Conservation (phyloP, 768 basidiomycete genomes). For the Pulveroboletus sp. region DNA sequence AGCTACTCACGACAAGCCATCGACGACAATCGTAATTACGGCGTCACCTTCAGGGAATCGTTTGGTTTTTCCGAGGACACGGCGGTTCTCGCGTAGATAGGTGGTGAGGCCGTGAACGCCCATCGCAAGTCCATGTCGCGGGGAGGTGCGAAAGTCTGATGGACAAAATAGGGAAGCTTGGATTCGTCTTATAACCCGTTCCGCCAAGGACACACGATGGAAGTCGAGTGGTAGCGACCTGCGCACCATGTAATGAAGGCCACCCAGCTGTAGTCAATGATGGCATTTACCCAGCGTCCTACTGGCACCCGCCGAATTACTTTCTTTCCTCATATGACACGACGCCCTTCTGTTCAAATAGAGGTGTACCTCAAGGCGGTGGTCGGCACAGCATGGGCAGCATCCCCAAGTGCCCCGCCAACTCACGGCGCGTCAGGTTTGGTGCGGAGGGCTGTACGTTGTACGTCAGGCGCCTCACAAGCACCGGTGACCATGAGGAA, state of each 20-base stretch:
- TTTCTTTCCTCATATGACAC: background rate
- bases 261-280: constrained; percentile 6
- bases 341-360: background rate
- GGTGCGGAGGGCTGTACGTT: too few species aligned
- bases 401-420: background rate
- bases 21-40: constrained; percentile 57
- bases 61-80: constrained; percentile 34
- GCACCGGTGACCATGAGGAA: too few species aligned
- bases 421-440: background rate
- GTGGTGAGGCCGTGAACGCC: constrained; percentile 51
- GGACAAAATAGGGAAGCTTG: constrained; percentile 1
- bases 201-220: constrained; percentile 3
- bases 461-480: too few species aligned
- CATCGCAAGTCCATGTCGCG: constrained; percentile 31
- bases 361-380: background rate
- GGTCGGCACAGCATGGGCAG: background rate
- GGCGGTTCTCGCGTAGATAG: constrained; percentile 44
- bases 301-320: background rate
- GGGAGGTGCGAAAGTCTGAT: background rate
- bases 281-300: background rate
- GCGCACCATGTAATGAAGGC: background rate
- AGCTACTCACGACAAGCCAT: constrained; percentile 80
- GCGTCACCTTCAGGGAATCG: constrained; percentile 23
- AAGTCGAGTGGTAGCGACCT: constrained; percentile 1
- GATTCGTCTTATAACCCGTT: background rate